Conservation (phyloP, 2,329 filamentous ascomycete genomes). For the Nothophoma quercina region DNA sequence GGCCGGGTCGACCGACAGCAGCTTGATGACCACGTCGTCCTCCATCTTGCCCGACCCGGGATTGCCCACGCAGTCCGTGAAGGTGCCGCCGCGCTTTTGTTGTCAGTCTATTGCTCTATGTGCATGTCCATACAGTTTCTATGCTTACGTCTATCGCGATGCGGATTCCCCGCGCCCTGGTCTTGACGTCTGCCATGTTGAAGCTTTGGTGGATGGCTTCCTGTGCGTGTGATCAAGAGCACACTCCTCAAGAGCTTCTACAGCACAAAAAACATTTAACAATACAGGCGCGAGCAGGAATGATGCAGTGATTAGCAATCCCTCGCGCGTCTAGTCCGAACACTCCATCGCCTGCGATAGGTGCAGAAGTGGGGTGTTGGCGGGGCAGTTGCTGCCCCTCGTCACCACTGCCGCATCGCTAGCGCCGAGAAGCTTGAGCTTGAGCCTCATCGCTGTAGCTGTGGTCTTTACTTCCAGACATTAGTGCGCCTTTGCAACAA, state of each 20-base stretch:
- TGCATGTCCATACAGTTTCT: conserved; percentile 19
- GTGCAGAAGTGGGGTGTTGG: conserved; percentile 2
- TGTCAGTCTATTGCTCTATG: too few relatives aligned
- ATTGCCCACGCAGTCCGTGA: conserved; percentile 91
- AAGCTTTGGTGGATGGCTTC: background rate
- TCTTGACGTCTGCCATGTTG: conserved; percentile 37
- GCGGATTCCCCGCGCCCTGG: conserved; percentile 66
- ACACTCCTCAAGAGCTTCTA: background rate
- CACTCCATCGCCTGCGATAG: conserved; percentile 4
- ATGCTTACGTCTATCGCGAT: conserved; percentile 69
- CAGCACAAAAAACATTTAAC: background rate
- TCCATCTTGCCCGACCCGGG: conserved; percentile 71
- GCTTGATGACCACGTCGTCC: conserved; percentile 83
- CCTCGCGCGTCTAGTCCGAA: background rate
- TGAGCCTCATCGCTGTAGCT: background rate
- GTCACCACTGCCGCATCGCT: conserved; percentile 2
- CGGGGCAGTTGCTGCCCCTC: background rate
- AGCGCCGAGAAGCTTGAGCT: background rate
- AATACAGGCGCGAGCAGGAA: background rate
- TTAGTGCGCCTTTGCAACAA: too few relatives aligned
- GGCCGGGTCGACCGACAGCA: conserved; percentile 86
- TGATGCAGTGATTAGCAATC: conserved; percentile 8
- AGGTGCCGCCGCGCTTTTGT: conserved; percentile 79
- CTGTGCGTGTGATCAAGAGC: background rate
- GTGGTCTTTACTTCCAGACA: too few relatives aligned